Percentiles rank a stretch among this genome's conserved stretches.
Conservation (phyloP, 2,329 filamentous ascomycete genomes). For the Alternaria ventricosa region DNA sequence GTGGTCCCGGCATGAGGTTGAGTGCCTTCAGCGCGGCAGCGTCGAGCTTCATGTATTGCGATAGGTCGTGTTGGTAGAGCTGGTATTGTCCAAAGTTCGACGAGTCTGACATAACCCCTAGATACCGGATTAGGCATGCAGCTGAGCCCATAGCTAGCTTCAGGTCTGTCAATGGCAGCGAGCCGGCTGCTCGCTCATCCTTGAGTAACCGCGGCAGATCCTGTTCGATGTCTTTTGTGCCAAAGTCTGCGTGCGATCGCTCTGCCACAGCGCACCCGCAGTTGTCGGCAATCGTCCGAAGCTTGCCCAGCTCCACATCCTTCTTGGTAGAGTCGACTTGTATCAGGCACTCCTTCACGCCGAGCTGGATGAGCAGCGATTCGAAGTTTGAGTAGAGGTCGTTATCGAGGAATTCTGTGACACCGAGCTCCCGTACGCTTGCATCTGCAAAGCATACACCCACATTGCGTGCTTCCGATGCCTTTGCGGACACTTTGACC, state of each 20-base stretch:
- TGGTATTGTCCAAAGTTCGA: conserved; percentile 98
- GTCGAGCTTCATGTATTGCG: conserved; percentile 98
- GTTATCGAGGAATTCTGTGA: conserved; percentile 99
- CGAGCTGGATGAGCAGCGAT: conserved; percentile 92
- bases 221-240: conserved; percentile 91
- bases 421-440: conserved; percentile 90
- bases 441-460: conserved; percentile 98
- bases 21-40: conserved; percentile 91
- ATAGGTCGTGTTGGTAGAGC: conserved; percentile 94
- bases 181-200: conserved; percentile 78
- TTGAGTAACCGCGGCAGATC: conserved; percentile 87
- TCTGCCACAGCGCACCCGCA: conserved; percentile 92
- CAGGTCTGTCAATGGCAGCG: conserved; percentile 86
- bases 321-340: conserved; percentile 79
- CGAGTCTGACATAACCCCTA: conserved; percentile 85
- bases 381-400: conserved; percentile 98
- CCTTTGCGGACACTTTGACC: conserved; percentile 90
- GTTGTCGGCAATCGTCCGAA: conserved; percentile 87
- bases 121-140: conserved; percentile 91
- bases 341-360: conserved; percentile 92
- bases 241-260: conserved; percentile 77
- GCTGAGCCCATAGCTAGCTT: conserved; percentile 97
- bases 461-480: conserved; percentile 81
- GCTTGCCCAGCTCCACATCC: conserved; percentile 85
- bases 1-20: conserved; percentile 94